These are phyloP conservation scores for Nicotiana tomentosiformis DNA, from an alignment of 257 asterid genomes.

Conservation along the genomic window DNA sequence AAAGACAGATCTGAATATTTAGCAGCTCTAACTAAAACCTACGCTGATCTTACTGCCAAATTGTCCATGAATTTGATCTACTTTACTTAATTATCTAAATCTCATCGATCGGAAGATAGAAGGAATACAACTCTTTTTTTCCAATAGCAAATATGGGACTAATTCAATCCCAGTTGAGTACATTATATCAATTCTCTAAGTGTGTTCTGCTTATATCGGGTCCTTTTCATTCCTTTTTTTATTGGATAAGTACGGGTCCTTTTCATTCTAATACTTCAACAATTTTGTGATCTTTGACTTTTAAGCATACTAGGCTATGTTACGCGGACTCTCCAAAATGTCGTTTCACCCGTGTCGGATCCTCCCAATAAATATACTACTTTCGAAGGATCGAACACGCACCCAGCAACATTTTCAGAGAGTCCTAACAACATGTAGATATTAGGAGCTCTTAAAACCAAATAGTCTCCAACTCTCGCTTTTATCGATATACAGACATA, in stretches of 20 bases:
- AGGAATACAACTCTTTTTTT: not conserved
- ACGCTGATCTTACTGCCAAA: not conserved
- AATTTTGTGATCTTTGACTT: not conserved
- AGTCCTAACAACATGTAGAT: not conserved
- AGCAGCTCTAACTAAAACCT: not conserved
- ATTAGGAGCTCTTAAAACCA: not conserved
- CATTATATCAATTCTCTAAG: not conserved
- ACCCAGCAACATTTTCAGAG: too few relatives aligned
- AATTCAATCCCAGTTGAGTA: not conserved
- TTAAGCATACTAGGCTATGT: not conserved
- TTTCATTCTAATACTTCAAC: not conserved
- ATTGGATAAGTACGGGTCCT: too few relatives aligned
- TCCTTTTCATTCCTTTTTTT: too few relatives aligned
- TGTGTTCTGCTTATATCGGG: not conserved
- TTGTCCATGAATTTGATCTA: not conserved
- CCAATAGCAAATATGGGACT: not conserved
- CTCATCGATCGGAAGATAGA: not conserved
- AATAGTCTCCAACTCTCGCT: not conserved
- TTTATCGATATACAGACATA: not conserved
- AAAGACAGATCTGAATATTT: not conserved
- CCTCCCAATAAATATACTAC: too few relatives aligned
- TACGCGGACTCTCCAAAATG: too few relatives aligned
- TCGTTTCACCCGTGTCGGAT: too few relatives aligned
- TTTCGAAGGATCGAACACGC: too few relatives aligned
- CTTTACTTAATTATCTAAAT: not conserved